phyloP scores from a whole-genome alignment of 2,329 filamentous ascomycete species.

The Trichoderma polysporum region DNA sequence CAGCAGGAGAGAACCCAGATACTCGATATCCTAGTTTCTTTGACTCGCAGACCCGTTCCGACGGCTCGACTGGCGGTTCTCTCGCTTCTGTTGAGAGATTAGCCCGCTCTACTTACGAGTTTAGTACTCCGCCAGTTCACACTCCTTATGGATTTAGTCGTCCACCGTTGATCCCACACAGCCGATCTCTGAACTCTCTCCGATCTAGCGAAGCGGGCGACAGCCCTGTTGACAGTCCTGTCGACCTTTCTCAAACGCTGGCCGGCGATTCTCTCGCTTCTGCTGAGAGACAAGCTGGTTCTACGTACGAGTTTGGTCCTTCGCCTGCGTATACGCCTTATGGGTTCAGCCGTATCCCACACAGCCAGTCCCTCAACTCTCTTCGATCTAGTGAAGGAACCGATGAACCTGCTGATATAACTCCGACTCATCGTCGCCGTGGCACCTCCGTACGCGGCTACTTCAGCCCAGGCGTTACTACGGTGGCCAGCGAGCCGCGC shows the following conservation, averaged over 20 bases:
- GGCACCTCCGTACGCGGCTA: background rate
- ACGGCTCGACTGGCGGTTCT: background rate
- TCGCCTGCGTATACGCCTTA: background rate
- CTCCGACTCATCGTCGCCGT: background rate
- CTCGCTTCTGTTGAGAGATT: background rate
- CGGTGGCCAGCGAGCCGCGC: constrained; percentile 39
- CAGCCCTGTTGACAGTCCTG: background rate
- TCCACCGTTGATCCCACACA: constrained; percentile 18
- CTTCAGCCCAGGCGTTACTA: constrained; percentile 16
- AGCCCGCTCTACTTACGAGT: background rate
- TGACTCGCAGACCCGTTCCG: background rate
- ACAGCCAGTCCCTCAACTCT: constrained; percentile 22
- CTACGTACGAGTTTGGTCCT: background rate
- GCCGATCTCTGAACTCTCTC: constrained; percentile 20
- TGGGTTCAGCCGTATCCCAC: constrained; percentile 12
- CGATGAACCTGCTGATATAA: background rate
- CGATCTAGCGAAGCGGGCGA: constrained; percentile 9
- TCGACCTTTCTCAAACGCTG: too few relatives aligned
- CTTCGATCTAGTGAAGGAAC: constrained; percentile 15
- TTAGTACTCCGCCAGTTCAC: background rate
- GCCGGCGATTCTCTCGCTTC: background rate
- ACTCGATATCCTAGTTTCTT: background rate
- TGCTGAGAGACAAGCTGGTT: background rate
- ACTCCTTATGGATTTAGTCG: background rate
- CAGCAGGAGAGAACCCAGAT: background rate